Evolutionary conservation across 176 grass and related monocot genomes (phyloP), one percentile per base, ranked within the genome.

Genomic region (Paspalum notatum): DNA sequence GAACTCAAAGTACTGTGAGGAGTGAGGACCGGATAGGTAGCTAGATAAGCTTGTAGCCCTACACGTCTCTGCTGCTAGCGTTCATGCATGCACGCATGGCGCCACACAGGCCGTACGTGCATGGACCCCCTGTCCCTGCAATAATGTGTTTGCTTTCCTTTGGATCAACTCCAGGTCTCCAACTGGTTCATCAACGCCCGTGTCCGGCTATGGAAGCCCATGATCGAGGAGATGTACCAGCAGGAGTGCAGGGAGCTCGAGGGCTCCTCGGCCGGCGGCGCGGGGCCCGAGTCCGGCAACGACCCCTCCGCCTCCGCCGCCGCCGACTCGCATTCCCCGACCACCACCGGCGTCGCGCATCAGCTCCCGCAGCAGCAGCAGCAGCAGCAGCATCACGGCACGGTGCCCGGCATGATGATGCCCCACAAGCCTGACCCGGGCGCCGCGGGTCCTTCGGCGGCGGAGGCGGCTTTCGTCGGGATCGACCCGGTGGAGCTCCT

Each of bases 171-270:
- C 74, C 82, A 99, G 97, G 97, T 99, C 20, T 93, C 97, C 70
- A 99, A 99, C 86, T 99, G 97, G 97, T 99, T 99, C 90, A 99
- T 99, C 86, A 99, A 99, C 82, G 97, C 97, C 72, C 94, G 97
- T 65, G 97, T 99, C 50, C 87, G 97, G 68, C 84, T 99, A 57
- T 99, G 97, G 97, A 99, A 99, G 86, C 97, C 97, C 70, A 99
- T 99, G 97, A 94, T 99, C 76, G 97, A 99, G 81, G 97, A 99
- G 75, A 99, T 99, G 97, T 96, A 99, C 65, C 86, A 93, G 82
- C 97, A 99, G 75, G 97, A 99, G 78, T 77, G 73, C 77, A 83
- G 83, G 80, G 90, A 90, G 82, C 84, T 91, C 17, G 92, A 94
- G 0, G 83, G 88, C 18, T 84, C 91, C 50, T 89, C 87, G 21